Conservation (phyloP, 2,329 filamentous ascomycete genomes). For the Ascochyta koolunga region DNA sequence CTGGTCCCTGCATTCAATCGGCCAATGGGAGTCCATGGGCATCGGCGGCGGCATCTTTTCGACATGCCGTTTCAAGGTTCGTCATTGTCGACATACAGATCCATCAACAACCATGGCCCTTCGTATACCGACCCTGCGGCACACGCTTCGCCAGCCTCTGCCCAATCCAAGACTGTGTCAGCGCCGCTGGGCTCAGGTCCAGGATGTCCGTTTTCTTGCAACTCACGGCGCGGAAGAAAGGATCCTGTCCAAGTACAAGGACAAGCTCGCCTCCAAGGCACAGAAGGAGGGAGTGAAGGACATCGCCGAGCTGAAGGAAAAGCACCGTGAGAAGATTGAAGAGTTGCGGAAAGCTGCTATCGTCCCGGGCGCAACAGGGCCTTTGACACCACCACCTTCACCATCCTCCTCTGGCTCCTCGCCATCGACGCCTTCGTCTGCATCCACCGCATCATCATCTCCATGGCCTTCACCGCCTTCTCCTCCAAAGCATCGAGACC, state of each 20-base stretch:
- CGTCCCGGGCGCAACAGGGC: constrained; percentile 57
- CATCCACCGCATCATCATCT: constrained; percentile 17
- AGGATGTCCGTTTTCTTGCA: constrained; percentile 87
- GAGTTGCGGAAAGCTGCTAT: constrained; percentile 71
- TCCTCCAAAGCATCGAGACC: constrained; percentile 32
- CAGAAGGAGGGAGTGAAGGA: constrained; percentile 71
- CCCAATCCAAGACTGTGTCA: constrained; percentile 56
- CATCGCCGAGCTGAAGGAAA: constrained; percentile 77
- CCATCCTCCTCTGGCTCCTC: constrained; percentile 13
- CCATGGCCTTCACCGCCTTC: constrained; percentile 37
- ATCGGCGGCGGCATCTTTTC: constrained; percentile 9
- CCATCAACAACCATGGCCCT: constrained; percentile 25
- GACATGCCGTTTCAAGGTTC: constrained; percentile 5
- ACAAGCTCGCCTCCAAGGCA: constrained; percentile 84
- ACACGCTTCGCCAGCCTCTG: constrained; percentile 40
- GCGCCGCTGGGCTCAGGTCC: constrained; percentile 87
- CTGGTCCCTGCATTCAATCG: constrained; percentile 5
- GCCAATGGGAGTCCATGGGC: constrained; percentile 13
- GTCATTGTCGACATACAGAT: constrained; percentile 4
- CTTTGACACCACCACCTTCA: constrained; percentile 39
- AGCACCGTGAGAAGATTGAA: constrained; percentile 83
- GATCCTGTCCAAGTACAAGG: constrained; percentile 82
- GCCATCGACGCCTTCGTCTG: constrained; percentile 9
- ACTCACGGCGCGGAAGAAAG: constrained; percentile 72
- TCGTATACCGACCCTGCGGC: constrained; percentile 38